Evolutionary conservation across 495 filamentous ascomycete species (phyloP), one percentile per base, ranked within the genome.

Genomic region (Talaromyces ruber): DNA sequence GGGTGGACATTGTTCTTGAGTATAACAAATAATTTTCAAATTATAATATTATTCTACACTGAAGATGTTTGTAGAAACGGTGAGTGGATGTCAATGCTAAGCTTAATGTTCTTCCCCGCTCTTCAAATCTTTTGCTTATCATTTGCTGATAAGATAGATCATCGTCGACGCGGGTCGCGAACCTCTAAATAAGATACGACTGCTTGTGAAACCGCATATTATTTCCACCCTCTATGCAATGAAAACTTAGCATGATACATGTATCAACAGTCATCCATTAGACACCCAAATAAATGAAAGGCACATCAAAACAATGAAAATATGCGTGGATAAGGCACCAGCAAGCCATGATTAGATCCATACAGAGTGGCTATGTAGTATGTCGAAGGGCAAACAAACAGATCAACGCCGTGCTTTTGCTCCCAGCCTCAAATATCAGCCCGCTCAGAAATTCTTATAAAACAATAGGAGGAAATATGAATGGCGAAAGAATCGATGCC

Each of bases 361-460:
- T 39, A 21, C 9, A 59, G 9, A 26, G 37, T 25, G 30, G 57
- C 57, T 18, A 59, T 45, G n/a, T 18, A 59, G 29, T 59, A 29
- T 59, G n/a, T 58, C 63, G 58, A 47, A 58, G 29, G 39, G 59
- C 55, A 63, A 72, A 71, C 70, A 65, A 28, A 45, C 24, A 45
- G 34, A 45, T 47, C 14, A 60, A 47, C 59, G 59, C 59, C 59
- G 25, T 60, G 29, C n/a, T 60, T 60, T 60, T 60, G 59, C 59
- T 50, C 24, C 37, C 24, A 21, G 16, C 24, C 39, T 52, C 11
- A 50, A 47, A 30, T 57, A 57, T 54, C 51, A 50, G 47, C 34
- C 43, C 32, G 65, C 66, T 66, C 69, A 64, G 70, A 63, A 28
- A 29, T 28, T 62, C 51, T 63, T 63, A 63, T 62, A 43, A 62